Conservation (phyloP, 495 filamentous ascomycete genomes). For the Penicillium macrosclerotiorum region DNA sequence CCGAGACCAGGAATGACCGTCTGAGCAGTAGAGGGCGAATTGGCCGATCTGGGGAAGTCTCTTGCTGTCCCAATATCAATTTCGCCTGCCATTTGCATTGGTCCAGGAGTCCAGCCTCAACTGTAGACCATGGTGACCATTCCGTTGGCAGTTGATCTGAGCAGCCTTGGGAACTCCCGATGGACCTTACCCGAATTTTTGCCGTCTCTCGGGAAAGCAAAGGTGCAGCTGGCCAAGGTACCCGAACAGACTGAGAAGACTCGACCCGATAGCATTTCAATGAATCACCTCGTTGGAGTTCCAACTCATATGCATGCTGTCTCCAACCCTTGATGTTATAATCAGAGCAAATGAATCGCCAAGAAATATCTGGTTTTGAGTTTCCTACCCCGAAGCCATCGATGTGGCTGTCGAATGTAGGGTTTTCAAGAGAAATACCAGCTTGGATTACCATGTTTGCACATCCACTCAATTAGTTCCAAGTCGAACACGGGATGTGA, state of each 20-base stretch:
- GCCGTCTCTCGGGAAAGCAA: neutral
- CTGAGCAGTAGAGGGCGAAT: slow-evolving; percentile 5
- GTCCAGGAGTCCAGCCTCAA: slow-evolving; percentile 10
- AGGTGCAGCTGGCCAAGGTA: neutral
- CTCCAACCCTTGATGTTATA: neutral
- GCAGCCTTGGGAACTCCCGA: neutral
- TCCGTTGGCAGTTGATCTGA: neutral
- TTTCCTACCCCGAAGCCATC: neutral
- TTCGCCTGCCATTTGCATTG: slow-evolving; percentile 7
- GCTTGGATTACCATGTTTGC: neutral
- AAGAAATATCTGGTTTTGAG: neutral
- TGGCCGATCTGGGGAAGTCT: neutral
- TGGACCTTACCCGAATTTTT: neutral
- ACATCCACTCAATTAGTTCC: neutral
- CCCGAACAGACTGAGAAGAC: neutral
- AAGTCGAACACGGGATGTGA: no score
- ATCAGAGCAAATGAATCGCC: neutral
- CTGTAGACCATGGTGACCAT: slow-evolving; percentile 10
- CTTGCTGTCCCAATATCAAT: slow-evolving; percentile 4
- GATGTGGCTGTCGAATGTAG: neutral
- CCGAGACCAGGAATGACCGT: neutral
- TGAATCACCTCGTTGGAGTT: neutral
- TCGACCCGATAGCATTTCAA: neutral
- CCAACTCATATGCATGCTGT: neutral
- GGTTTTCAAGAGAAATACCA: neutral